Conservation (phyloP, 345 rosid genomes). For the Cardiospermum halicacabum region DNA sequence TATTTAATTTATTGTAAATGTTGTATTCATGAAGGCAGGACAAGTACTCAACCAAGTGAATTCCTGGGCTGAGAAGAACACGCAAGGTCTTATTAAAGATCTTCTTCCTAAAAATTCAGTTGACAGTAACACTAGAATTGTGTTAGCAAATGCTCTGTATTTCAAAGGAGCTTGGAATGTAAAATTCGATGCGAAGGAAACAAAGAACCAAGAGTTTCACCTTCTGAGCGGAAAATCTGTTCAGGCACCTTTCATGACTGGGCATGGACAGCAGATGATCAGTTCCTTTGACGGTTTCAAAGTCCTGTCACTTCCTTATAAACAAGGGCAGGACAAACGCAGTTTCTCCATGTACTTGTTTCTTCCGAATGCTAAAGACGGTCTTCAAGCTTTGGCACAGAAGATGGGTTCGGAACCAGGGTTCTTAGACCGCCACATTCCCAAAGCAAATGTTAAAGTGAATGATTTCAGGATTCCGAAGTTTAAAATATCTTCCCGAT, state of each 20-base stretch:
- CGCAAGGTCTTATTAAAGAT: slow-evolving; percentile 67
- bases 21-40: slow-evolving; percentile 45
- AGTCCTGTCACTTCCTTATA: slow-evolving; percentile 68
- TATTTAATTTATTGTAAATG: neutral
- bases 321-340: slow-evolving; percentile 62
- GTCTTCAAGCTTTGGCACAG: slow-evolving; percentile 46
- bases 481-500: slow-evolving; percentile 53
- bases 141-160: slow-evolving; percentile 73
- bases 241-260: slow-evolving; percentile 69
- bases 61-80: slow-evolving; percentile 70
- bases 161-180: slow-evolving; percentile 82
- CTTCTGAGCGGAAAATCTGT: slow-evolving; percentile 48
- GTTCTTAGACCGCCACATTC: slow-evolving; percentile 49
- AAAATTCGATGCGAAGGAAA: slow-evolving; percentile 45
- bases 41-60: slow-evolving; percentile 62
- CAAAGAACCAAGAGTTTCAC: slow-evolving; percentile 57
- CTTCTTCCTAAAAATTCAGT: slow-evolving; percentile 64
- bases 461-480: slow-evolving; percentile 54
- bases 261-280: slow-evolving; percentile 49
- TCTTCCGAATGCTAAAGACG: slow-evolving; percentile 62
- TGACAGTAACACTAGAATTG: slow-evolving; percentile 44
- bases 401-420: slow-evolving; percentile 38
- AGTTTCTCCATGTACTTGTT: slow-evolving; percentile 67
- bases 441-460: slow-evolving; percentile 28
- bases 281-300: slow-evolving; percentile 55